Percentiles rank a stretch among this genome's conserved stretches.
Conservation (phyloP, 306 rosid genomes). For the Lagenaria siceraria region DNA sequence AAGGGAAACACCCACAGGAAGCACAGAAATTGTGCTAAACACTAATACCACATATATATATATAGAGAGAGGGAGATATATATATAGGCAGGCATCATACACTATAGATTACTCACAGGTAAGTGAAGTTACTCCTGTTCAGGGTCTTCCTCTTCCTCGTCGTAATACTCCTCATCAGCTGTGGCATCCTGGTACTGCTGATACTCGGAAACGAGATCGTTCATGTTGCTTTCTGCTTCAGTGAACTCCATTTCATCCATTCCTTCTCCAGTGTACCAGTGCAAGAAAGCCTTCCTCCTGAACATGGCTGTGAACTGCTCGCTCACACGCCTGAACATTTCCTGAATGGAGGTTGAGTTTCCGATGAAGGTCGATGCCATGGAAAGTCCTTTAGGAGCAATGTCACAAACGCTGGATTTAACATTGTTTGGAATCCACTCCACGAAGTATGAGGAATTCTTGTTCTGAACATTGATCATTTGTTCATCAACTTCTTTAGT, state of each 20-base stretch:
- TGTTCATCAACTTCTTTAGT: not conserved
- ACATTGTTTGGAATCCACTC: not conserved
- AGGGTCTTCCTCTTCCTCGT: not conserved
- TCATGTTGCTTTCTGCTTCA: not conserved
- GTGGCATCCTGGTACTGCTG: not conserved
- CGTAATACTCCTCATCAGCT: not conserved
- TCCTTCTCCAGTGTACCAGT: not conserved
- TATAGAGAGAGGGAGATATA: not conserved
- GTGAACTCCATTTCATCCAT: not conserved
- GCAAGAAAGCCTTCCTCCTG: not conserved
- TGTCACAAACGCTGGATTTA: not conserved
- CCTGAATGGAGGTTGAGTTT: not conserved
- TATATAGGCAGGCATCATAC: not conserved
- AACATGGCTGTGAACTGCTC: conserved; percentile 1
- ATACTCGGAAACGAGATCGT: not conserved
- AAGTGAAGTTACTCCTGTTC: not conserved
- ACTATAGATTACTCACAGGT: not conserved
- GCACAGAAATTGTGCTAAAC: not conserved
- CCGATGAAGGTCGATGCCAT: not conserved
- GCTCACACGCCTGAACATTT: not conserved
- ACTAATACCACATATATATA: not conserved
- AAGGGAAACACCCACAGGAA: not conserved
- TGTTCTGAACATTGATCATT: conserved; percentile 1
- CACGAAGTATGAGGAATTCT: not conserved
- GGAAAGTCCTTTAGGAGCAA: not conserved